Conservation (phyloP, 106 monocot genomes). For the Acorus calamus region DNA sequence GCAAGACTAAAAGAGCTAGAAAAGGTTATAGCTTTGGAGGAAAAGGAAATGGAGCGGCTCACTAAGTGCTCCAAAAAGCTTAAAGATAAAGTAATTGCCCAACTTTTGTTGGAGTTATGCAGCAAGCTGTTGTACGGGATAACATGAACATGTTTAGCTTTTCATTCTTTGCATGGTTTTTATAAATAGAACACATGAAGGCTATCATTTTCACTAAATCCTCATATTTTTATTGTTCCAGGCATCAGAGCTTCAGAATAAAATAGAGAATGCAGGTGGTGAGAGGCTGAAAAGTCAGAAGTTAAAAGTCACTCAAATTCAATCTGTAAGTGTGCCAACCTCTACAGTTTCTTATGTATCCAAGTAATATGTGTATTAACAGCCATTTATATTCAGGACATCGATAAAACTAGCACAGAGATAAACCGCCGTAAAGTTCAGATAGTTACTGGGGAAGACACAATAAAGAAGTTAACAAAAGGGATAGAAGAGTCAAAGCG, state of each 20-base stretch:
- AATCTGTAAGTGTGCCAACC: conserved; percentile 48
- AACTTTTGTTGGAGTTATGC: too few relatives aligned
- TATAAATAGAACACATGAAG: too few relatives aligned
- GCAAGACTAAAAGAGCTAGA: conserved; percentile 60
- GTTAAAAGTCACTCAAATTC: conserved; percentile 58
- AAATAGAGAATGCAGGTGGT: conserved; percentile 92
- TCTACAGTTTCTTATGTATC: not conserved
- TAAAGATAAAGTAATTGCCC: conserved; percentile 51
- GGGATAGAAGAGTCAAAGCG: conserved; percentile 67
- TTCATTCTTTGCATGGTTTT: not conserved
- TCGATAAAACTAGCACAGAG: conserved; percentile 84
- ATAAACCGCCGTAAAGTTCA: conserved; percentile 77
- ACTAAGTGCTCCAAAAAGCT: conserved; percentile 50
- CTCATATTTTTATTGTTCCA: conserved; percentile 9
- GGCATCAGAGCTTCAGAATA: conserved; percentile 81
- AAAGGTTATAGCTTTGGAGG: conserved; percentile 38
- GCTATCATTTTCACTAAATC: too few relatives aligned
- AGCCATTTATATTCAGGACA: conserved; percentile 36
- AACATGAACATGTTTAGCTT: not conserved
- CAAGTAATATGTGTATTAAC: not conserved
- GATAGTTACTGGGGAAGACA: conserved; percentile 57
- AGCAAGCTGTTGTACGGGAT: too few relatives aligned
- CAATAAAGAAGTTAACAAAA: conserved; percentile 55
- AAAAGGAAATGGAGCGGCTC: conserved; percentile 60
- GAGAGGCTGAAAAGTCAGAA: conserved; percentile 79